Evolutionary conservation across 441 rosid genomes (phyloP).

Genomic region (Syzygium malaccense): DNA sequence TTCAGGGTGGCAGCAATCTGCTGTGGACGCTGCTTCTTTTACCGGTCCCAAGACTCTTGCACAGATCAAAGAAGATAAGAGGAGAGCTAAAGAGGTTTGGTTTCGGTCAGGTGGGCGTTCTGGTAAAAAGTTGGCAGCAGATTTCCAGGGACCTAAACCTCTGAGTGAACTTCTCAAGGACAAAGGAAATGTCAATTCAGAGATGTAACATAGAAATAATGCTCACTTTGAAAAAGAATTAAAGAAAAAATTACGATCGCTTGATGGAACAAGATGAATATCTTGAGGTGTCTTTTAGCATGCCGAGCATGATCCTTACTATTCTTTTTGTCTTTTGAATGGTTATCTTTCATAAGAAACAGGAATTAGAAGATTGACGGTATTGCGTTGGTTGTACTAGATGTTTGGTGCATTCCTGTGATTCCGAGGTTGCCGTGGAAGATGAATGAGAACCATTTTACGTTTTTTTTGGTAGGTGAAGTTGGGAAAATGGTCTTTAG

Average conservation of each 20-base stretch:
- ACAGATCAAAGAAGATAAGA: conserved; percentile 50
- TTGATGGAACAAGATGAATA: not conserved
- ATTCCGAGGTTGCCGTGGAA: not conserved
- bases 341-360: not conserved
- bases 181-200: conserved; percentile 16
- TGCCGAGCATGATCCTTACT: not conserved
- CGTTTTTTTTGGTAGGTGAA: not conserved
- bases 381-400: not conserved
- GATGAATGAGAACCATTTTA: not conserved
- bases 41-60: conserved; percentile 48
- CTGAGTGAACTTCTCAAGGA: conserved; percentile 47
- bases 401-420: not conserved
- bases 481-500: not conserved
- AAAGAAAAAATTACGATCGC: not conserved
- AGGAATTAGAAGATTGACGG: not conserved
- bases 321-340: not conserved
- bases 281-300: not conserved
- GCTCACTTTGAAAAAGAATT: not conserved
- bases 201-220: not conserved
- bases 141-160: conserved; percentile 49
- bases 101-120: not conserved
- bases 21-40: conserved; percentile 20
- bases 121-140: conserved; percentile 3
- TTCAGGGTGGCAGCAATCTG: conserved; percentile 18
- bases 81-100: conserved; percentile 14